Evolutionary conservation across 208 protist genomes (phyloP).

Genomic region (Leishmania tarentolae): DNA sequence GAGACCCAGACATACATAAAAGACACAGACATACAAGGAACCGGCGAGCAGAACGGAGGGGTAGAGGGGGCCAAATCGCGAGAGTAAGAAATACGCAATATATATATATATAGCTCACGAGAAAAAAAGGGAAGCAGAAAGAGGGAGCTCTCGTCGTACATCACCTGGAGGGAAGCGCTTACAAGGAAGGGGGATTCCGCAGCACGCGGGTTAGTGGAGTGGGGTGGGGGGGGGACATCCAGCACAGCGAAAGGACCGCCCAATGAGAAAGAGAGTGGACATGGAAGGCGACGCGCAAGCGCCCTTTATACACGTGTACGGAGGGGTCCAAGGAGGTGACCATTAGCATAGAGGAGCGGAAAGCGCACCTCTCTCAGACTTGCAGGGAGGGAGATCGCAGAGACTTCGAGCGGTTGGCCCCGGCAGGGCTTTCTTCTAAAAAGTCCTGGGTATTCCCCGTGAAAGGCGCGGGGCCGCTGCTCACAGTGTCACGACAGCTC

Average conservation of each 20-base stretch:
- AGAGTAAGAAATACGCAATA: too few relatives aligned
- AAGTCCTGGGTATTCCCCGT: constrained; percentile 13
- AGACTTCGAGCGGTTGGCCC: background rate
- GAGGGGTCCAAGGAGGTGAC: background rate
- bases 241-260: background rate
- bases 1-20: background rate
- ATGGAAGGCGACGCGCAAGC: background rate
- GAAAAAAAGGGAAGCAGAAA: too few relatives aligned
- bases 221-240: background rate
- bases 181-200: too few relatives aligned
- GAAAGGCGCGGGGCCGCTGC: background rate
- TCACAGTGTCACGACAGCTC: background rate
- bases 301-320: background rate
- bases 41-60: too few relatives aligned
- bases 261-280: background rate
- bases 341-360: background rate
- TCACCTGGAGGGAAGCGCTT: too few relatives aligned
- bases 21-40: background rate
- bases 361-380: background rate
- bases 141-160: too few relatives aligned
- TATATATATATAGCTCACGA: too few relatives aligned
- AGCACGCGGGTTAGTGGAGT: too few relatives aligned
- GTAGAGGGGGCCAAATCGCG: too few relatives aligned
- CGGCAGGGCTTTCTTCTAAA: background rate
- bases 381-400: too few relatives aligned